A percentile compares a stretch with the other conserved stretches of the same genome.
Conservation (phyloP, 257 asterid genomes). For the Petunia axillaris region DNA sequence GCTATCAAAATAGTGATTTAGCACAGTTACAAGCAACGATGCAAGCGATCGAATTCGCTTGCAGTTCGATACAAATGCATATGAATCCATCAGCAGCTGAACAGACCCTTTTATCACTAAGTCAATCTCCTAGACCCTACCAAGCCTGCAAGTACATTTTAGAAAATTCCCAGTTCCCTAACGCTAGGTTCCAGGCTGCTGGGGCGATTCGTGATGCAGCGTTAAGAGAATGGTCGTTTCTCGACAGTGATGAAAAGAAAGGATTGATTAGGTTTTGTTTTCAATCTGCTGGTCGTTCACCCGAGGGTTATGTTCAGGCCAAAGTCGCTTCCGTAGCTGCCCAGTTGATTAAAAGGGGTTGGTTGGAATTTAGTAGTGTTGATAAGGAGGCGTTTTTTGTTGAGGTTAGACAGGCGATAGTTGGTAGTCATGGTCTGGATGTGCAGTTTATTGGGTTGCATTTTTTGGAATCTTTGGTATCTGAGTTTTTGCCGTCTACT, state of each 20-base stretch:
- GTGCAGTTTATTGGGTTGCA: conserved; percentile 75
- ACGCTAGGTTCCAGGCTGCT: conserved; percentile 97
- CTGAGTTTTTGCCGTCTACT: conserved; percentile 94
- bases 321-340: conserved; percentile 94
- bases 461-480: conserved; percentile 88
- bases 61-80: conserved; percentile 84
- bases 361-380: conserved; percentile 82
- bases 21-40: conserved; percentile 81
- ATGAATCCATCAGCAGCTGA: conserved; percentile 87
- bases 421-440: conserved; percentile 71
- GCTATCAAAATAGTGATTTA: conserved; percentile 54
- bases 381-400: conserved; percentile 78
- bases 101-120: conserved; percentile 71
- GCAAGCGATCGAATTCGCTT: conserved; percentile 85
- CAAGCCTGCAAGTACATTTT: conserved; percentile 82
- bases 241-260: conserved; percentile 63
- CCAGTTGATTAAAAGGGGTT: conserved; percentile 93
- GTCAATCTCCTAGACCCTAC: conserved; percentile 82
- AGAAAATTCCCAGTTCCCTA: conserved; percentile 85
- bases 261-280: conserved; percentile 91
- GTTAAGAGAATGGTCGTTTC: conserved; percentile 86
- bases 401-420: conserved; percentile 83
- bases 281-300: conserved; percentile 65
- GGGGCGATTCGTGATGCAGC: conserved; percentile 94
- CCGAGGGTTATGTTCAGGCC: conserved; percentile 78